A percentile compares a stretch with the other conserved stretches of the same genome.
Conservation (phyloP, 257 asterid species). For the Vinca minor region DNA sequence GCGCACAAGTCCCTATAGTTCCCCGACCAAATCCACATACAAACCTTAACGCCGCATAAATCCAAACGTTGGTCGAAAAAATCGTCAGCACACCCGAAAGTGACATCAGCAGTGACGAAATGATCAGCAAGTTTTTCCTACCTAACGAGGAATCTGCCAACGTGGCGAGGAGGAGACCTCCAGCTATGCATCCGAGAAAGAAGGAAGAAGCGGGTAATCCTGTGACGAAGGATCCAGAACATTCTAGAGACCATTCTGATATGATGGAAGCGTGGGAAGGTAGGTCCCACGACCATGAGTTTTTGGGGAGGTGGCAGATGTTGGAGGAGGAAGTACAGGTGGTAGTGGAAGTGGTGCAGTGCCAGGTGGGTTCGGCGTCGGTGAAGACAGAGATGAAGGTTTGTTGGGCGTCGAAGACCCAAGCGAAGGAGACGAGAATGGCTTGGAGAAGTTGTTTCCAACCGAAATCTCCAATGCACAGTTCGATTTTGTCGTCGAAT, state of each 20-base stretch:
- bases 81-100: conserved; percentile 37
- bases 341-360: conserved; percentile 16
- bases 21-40: conserved; percentile 48
- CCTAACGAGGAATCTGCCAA: conserved; percentile 60
- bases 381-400: conserved; percentile 55
- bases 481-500: conserved; percentile 51
- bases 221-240: conserved; percentile 41
- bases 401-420: conserved; percentile 70
- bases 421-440: conserved; percentile 43
- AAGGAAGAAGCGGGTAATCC: conserved; percentile 61
- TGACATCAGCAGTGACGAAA: conserved; percentile 44
- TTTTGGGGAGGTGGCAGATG: conserved; percentile 29
- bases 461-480: conserved; percentile 55
- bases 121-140: conserved; percentile 42
- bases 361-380: conserved; percentile 51
- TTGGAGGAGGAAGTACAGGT: background rate
- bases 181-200: conserved; percentile 49
- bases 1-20: conserved; percentile 42
- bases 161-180: conserved; percentile 55
- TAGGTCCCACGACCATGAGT: conserved; percentile 40
- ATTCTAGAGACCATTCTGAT: conserved; percentile 66
- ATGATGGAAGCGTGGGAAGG: conserved; percentile 38
- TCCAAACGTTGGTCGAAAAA: conserved; percentile 36
- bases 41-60: conserved; percentile 35
- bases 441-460: conserved; percentile 50